Conservation (phyloP, 164 flowering plant genomes). For the Aristolochia californica region DNA sequence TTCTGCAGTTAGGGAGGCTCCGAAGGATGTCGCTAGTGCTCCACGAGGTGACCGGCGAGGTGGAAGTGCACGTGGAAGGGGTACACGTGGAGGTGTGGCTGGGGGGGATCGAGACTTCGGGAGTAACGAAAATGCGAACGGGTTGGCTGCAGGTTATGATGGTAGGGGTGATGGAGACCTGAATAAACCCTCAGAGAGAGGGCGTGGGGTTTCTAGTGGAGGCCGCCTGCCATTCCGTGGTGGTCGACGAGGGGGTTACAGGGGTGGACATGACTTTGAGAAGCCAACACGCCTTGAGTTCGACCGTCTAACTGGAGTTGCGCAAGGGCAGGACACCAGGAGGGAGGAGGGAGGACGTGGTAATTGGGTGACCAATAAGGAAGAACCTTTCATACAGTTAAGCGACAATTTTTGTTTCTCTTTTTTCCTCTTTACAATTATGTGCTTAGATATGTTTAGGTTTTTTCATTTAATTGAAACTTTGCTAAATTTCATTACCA, state of each 20-base stretch:
- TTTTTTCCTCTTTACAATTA: neutral
- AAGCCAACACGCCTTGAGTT: constrained; percentile 33
- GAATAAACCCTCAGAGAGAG: constrained; percentile 6
- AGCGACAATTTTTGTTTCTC: constrained; percentile 1
- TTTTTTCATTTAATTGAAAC: neutral
- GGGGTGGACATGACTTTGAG: constrained; percentile 25
- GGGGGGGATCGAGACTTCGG: constrained; percentile 9
- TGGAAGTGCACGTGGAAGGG: constrained; percentile 9
- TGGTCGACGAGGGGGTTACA: constrained; percentile 8
- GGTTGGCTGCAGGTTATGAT: constrained; percentile 5
- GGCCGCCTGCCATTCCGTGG: constrained; percentile 5
- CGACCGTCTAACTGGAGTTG: constrained; percentile 66
- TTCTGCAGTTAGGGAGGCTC: constrained; percentile 13
- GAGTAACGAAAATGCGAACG: constrained; percentile 7
- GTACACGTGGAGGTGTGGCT: constrained; percentile 15
- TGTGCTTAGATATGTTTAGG: too few species aligned
- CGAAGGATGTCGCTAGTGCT: constrained; percentile 1
- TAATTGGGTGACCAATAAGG: constrained; percentile 47
- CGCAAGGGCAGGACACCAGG: constrained; percentile 47
- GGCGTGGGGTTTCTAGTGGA: constrained; percentile 7
- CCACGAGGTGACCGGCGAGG: constrained; percentile 4
- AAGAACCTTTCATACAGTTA: constrained; percentile 25
- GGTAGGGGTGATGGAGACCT: constrained; percentile 4
- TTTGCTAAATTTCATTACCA: constrained; percentile 1
- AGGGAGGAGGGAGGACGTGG: constrained; percentile 65